Conservation (phyloP, 192 early-diverging fungal species). For the Chytriomyces hyalinus region DNA sequence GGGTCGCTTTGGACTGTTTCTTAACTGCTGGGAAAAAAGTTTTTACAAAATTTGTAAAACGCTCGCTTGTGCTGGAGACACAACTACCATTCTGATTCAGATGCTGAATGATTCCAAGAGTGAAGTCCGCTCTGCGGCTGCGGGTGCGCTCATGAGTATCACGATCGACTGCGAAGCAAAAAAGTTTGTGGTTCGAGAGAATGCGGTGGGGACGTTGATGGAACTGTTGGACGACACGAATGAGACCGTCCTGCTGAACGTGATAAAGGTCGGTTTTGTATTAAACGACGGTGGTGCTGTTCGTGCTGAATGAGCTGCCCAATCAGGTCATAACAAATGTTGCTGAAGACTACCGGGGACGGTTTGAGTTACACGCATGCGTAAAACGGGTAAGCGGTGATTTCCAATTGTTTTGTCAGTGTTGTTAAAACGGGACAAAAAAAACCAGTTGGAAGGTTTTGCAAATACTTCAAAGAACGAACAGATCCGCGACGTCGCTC, state of each 20-base stretch:
- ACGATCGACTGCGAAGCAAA: conserved; percentile 64
- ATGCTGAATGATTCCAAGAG: conserved; percentile 48
- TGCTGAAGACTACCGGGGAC: conserved; percentile 65
- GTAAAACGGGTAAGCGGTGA: conserved; percentile 49
- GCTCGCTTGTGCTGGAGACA: conserved; percentile 43
- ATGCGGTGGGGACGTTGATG: conserved; percentile 42
- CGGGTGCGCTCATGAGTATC: conserved; percentile 63
- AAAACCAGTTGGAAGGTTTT: conserved; percentile 45
- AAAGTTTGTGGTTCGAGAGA: conserved; percentile 52
- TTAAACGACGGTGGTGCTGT: not conserved
- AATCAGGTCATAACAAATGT: conserved; percentile 55
- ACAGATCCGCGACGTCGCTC: conserved; percentile 52
- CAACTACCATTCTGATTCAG: conserved; percentile 44
- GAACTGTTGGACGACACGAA: conserved; percentile 54
- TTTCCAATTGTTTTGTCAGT: not conserved
- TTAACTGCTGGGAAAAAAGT: conserved; percentile 22
- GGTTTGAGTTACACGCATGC: conserved; percentile 57
- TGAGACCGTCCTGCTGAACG: conserved; percentile 55
- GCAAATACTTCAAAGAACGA: conserved; percentile 39
- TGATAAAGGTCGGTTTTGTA: conserved; percentile 46
- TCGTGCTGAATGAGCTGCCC: not conserved
- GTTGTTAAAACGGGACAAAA: not conserved
- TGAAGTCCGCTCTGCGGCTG: conserved; percentile 54
- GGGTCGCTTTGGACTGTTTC: too few relatives aligned
- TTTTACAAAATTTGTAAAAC: conserved; percentile 54